These are phyloP conservation scores for Penicillium parvum DNA, from an alignment of 495 filamentous ascomycete species.

Conservation along the genomic window DNA sequence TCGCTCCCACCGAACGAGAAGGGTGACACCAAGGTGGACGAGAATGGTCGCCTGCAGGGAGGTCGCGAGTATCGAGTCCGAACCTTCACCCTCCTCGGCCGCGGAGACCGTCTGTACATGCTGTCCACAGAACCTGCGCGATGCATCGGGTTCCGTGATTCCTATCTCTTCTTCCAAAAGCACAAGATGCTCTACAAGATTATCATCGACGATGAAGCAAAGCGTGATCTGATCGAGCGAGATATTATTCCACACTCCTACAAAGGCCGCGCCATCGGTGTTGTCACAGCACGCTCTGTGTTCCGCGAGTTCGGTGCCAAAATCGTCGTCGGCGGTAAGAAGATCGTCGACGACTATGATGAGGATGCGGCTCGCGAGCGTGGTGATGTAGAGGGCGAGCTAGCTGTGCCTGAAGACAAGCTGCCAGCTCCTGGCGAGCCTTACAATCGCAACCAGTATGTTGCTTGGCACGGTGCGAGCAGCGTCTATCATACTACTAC, in stretches of 20 bases:
- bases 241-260: slow-evolving; percentile 95
- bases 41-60: slow-evolving; percentile 71
- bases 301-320: slow-evolving; percentile 94
- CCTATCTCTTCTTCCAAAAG: slow-evolving; percentile 97
- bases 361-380: slow-evolving; percentile 69
- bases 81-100: slow-evolving; percentile 81
- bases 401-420: slow-evolving; percentile 81
- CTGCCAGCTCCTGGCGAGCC: slow-evolving; percentile 64
- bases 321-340: slow-evolving; percentile 86
- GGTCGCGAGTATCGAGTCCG: slow-evolving; percentile 90
- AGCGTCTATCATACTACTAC: slow-evolving; percentile 84
- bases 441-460: slow-evolving; percentile 95
- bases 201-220: slow-evolving; percentile 87
- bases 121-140: slow-evolving; percentile 93
- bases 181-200: slow-evolving; percentile 94
- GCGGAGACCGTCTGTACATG: slow-evolving; percentile 92
- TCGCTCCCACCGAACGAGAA: slow-evolving; percentile 80
- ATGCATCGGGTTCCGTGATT: slow-evolving; percentile 94
- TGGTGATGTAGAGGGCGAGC: slow-evolving; percentile 82
- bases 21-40: slow-evolving; percentile 90
- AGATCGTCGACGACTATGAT: slow-evolving; percentile 86
- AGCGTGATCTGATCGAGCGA: slow-evolving; percentile 88
- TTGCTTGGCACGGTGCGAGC: slow-evolving; percentile 96
- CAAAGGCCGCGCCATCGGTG: slow-evolving; percentile 95
- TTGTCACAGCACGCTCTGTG: slow-evolving; percentile 93